Conservation (phyloP, 2,329 filamentous ascomycete species). For the Aspergillus pseudoglaucus region DNA sequence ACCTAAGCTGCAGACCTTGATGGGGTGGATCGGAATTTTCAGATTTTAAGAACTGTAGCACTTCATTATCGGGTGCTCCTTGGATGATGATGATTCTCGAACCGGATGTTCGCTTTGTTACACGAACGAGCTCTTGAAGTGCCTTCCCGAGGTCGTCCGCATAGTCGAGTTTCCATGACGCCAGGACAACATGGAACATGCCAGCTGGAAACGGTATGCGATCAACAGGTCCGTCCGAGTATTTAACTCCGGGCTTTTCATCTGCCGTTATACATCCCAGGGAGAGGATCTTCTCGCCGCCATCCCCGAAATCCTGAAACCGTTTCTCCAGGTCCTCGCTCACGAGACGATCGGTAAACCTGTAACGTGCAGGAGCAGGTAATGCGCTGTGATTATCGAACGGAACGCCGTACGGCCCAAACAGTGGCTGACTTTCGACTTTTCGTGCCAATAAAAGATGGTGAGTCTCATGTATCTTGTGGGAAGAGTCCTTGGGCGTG, state of each 20-base stretch:
- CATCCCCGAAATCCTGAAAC: background rate
- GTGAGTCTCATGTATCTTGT: background rate
- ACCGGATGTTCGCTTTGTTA: background rate
- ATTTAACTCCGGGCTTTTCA: too few relatives aligned
- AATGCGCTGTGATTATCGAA: background rate
- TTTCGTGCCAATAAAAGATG: slow-evolving; percentile 1
- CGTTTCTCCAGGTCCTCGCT: background rate
- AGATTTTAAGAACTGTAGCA: background rate
- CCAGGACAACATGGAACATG: background rate
- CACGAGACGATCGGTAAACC: background rate
- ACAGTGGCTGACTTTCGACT: background rate
- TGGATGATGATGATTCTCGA: slow-evolving; percentile 1
- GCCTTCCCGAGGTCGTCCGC: background rate
- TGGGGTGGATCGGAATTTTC: background rate
- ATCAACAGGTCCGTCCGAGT: too few relatives aligned
- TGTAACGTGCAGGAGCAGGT: too few relatives aligned
- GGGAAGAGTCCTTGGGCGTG: background rate
- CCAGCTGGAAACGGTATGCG: too few relatives aligned
- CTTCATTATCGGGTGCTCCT: slow-evolving; percentile 4
- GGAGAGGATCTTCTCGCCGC: too few relatives aligned
- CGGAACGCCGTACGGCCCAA: slow-evolving; percentile 1
- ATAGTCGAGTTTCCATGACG: background rate
- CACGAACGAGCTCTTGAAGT: background rate
- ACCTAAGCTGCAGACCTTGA: slow-evolving; percentile 3
- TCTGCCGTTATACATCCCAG: too few relatives aligned